These are phyloP conservation scores for Zymoseptoria ardabiliae DNA, from an alignment of 2,329 filamentous ascomycete genomes.

Conservation along the genomic window DNA sequence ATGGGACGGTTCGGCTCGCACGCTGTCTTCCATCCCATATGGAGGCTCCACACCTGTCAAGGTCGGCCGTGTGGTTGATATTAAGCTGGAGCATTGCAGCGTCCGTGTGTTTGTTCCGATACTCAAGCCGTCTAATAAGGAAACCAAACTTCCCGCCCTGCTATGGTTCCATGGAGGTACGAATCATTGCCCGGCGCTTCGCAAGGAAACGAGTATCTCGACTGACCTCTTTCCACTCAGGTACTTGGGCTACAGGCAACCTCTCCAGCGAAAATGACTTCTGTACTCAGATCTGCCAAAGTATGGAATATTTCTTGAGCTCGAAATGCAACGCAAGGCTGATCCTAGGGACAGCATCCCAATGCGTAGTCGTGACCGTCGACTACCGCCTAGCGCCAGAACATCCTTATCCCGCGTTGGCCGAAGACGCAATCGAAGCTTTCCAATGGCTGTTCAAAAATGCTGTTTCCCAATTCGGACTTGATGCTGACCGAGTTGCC, in stretches of 20 bases:
- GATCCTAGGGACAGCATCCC: conserved; percentile 4
- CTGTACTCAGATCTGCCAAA: conserved; percentile 16
- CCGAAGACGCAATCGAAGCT: conserved; percentile 40
- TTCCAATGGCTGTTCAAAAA: conserved; percentile 32
- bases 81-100: conserved; percentile 10
- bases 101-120: conserved; percentile 15
- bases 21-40: conserved; percentile 5
- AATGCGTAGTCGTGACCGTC: conserved; percentile 15
- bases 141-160: conserved; percentile 2
- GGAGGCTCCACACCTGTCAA: conserved; percentile 8
- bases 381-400: conserved; percentile 40
- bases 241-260: conserved; percentile 12
- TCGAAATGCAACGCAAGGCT: not conserved
- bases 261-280: conserved; percentile 19
- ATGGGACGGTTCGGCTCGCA: conserved; percentile 12
- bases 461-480: conserved; percentile 8
- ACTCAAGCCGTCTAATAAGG: not conserved
- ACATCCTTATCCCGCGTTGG: conserved; percentile 37
- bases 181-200: not conserved
- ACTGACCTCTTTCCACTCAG: conserved; percentile 2
- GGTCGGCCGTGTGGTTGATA: conserved; percentile 10
- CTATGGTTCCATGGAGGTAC: conserved; percentile 10
- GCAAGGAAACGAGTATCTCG: not conserved
- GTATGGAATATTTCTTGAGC: not conserved
- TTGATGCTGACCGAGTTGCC: conserved; percentile 12